phyloP scores from a whole-genome alignment of 306 rosid genomes.

The Castanea mollissima region DNA sequence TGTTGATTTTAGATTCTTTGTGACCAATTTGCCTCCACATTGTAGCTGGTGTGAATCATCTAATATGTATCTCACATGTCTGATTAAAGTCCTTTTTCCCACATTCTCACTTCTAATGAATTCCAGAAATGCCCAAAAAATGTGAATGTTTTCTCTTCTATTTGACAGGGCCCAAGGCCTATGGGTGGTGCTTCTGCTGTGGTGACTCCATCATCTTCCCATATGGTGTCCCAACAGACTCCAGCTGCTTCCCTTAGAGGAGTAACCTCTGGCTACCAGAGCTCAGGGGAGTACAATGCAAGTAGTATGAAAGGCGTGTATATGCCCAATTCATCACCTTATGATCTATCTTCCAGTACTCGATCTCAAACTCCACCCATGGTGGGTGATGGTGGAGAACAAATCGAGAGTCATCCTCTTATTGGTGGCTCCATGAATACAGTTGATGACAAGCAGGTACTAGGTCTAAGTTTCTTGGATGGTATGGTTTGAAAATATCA shows the following conservation, averaged over 20 bases:
- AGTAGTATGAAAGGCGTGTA: conserved; percentile 60
- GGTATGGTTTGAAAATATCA: conserved; percentile 6
- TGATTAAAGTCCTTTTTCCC: conserved; percentile 10
- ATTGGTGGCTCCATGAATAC: conserved; percentile 56
- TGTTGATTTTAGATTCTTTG: conserved; percentile 5
- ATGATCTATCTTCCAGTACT: conserved; percentile 67
- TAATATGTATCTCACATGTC: conserved; percentile 9
- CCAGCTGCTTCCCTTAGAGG: conserved; percentile 63
- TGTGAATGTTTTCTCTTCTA: conserved; percentile 48
- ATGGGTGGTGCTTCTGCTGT: conserved; percentile 54
- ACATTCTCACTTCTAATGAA: conserved; percentile 35
- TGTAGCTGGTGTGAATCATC: conserved; percentile 8
- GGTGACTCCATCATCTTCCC: conserved; percentile 64
- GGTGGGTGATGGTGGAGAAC: conserved; percentile 60
- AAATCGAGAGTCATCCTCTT: conserved; percentile 52
- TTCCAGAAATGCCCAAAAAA: conserved; percentile 43
- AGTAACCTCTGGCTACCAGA: conserved; percentile 50
- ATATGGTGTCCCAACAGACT: conserved; percentile 57
- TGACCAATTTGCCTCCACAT: conserved; percentile 15
- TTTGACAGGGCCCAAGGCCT: conserved; percentile 66
- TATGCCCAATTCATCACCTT: conserved; percentile 66
- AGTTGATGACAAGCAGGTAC: conserved; percentile 82
- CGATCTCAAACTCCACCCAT: conserved; percentile 70
- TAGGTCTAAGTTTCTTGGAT: conserved; percentile 5
- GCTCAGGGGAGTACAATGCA: conserved; percentile 58